Base-by-base conservation (phyloP, 139 green algal genomes). In the Yamagishiella unicocca region DNA sequence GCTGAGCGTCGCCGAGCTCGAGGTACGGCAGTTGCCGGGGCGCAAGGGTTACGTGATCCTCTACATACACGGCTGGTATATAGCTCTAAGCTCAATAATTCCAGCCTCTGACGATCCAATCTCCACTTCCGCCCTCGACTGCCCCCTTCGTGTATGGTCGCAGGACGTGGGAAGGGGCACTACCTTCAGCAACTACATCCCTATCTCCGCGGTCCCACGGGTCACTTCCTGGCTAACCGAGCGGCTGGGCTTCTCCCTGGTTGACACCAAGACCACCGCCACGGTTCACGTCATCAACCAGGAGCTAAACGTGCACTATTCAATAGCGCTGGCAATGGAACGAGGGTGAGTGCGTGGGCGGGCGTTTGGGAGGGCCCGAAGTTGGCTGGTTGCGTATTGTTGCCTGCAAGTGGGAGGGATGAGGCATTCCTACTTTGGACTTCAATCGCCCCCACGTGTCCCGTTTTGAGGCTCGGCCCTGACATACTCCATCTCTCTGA, bases 271-370 rank as follows among this genome's bases (percentile, higher is more conserved):
- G 40, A 35, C 70, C 70, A 77, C 21, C 70, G 70, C 70, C 70
- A 58, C 40, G 4, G 22, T 77, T 21, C 70, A 77, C 70, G 40
- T 77, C 40, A 55, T 77, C 40, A 35, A 77, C 70, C 40, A 54
- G 40, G 12, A 55, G 70, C 70, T 77, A 38, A 77, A 77, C 40
- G 70, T 77, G 40, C 70, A 77, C 40, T 77, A 77, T 40, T 35
- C 38, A 21, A 55, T 77, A 19, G 40, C 70, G 14, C 38, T 77
- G 40, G 55, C 55, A 19, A 66, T 66, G 55, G 55, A 29, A 19
- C 27, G 55, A 29, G 55, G 55, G 55, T 66, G 55, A 66, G 50
- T 58, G 12, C 12, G 17, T 12, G 55, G 55, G 55, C 21, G 21
- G 5, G 55, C 27, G 55, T 19, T 19, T 8, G 55, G 55, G 19